Evolutionary conservation across 2,329 filamentous ascomycete species (phyloP).

Genomic region (Raffaelea ambrosiae): DNA sequence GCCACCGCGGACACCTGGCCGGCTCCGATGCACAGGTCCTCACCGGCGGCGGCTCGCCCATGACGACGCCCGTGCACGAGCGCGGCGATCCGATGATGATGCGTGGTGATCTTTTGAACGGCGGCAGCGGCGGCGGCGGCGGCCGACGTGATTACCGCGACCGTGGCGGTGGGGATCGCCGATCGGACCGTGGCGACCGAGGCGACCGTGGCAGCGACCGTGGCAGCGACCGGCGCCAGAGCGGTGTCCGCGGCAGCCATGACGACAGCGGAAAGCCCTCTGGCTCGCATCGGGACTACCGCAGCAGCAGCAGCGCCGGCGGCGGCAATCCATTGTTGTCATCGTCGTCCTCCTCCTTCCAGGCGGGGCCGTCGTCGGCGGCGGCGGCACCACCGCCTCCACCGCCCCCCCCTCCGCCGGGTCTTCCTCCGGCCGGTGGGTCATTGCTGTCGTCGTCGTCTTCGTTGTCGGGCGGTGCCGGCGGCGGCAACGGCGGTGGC

Average conservation of each 20-base stretch:
- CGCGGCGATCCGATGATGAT: constrained; percentile 6
- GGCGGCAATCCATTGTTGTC: neutral
- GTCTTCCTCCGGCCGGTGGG: neutral
- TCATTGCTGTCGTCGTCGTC: too few species aligned
- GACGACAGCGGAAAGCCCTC: constrained; percentile 22
- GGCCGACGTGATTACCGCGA: neutral
- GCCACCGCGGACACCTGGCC: constrained; percentile 34
- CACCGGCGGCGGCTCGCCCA: constrained; percentile 39
- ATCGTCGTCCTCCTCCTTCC: neutral
- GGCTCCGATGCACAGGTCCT: constrained; percentile 49
- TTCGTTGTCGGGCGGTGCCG: neutral
- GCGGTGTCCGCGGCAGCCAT: constrained; percentile 30
- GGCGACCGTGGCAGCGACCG: constrained; percentile 6
- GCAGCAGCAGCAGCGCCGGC: constrained; percentile 27
- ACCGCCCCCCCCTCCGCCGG: constrained; percentile 12
- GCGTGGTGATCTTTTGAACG: too few species aligned
- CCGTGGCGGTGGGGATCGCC: too few species aligned
- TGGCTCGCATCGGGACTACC: constrained; percentile 31
- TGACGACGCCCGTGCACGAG: constrained; percentile 2
- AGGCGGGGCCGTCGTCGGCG: too few species aligned
- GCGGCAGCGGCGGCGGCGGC: neutral
- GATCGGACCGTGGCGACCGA: constrained; percentile 5
- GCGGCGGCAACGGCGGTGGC: constrained; percentile 12
- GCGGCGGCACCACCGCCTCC: constrained; percentile 1
- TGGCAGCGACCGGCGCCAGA: constrained; percentile 29